A percentile compares a stretch with the other conserved stretches of the same genome.
Evolutionary conservation across 2,329 filamentous ascomycete genomes (phyloP).

Genomic region (Stagonosporopsis rhizophila): DNA sequence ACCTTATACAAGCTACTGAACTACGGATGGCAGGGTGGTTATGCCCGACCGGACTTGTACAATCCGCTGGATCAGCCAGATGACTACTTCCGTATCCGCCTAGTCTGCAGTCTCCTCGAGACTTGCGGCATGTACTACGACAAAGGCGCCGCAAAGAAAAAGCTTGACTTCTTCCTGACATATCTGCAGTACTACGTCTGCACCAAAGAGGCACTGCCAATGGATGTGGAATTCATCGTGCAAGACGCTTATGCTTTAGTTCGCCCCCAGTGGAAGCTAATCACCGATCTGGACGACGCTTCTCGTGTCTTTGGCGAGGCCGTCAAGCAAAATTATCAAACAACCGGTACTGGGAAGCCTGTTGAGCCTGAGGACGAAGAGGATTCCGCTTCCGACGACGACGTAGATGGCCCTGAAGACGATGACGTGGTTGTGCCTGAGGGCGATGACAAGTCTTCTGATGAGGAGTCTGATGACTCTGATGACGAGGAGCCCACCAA

Average conservation of each 20-base stretch:
- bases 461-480: conserved; percentile 63
- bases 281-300: conserved; percentile 81
- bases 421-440: conserved; percentile 53
- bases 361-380: conserved; percentile 75
- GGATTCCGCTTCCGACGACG: conserved; percentile 79
- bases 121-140: conserved; percentile 97
- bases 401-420: conserved; percentile 58
- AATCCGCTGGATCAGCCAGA: conserved; percentile 86
- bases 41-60: conserved; percentile 77
- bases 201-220: conserved; percentile 86
- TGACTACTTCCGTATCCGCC: conserved; percentile 93
- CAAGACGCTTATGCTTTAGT: conserved; percentile 88
- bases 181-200: conserved; percentile 98
- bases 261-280: conserved; percentile 91
- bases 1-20: conserved; percentile 93
- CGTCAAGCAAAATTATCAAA: conserved; percentile 89
- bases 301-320: conserved; percentile 83
- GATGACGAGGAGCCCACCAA: conserved; percentile 54
- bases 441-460: conserved; percentile 59
- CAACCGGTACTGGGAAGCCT: conserved; percentile 72
- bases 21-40: conserved; percentile 85
- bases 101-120: conserved; percentile 88
- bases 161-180: conserved; percentile 94
- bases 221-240: conserved; percentile 97
- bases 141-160: conserved; percentile 91